Percentiles rank a stretch among this genome's conserved stretches.
These are phyloP conservation scores for Iris pallida DNA, from an alignment of 116 monocot genomes.

Conservation along the genomic window DNA sequence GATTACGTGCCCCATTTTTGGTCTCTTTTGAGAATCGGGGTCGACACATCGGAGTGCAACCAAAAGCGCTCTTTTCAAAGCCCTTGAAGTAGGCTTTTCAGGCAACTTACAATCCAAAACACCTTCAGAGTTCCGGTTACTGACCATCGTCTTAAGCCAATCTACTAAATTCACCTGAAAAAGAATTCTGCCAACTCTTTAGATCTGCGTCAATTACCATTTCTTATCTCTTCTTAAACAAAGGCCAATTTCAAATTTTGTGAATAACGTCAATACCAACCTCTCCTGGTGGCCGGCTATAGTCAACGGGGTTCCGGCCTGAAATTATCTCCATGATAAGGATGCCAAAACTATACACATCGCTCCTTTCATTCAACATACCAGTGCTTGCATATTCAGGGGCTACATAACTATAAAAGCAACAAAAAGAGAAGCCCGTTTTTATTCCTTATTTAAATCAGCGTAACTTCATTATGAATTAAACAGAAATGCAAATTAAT, in stretches of 20 bases:
- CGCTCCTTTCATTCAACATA: conserved; percentile 83
- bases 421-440: not conserved
- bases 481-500: too few relatives aligned
- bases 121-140: conserved; percentile 58
- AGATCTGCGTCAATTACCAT: not conserved
- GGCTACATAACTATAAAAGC: conserved; percentile 53
- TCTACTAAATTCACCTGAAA: conserved; percentile 84
- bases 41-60: conserved; percentile 76
- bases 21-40: conserved; percentile 67
- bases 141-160: conserved; percentile 78
- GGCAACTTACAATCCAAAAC: conserved; percentile 70
- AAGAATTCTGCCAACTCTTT: not conserved
- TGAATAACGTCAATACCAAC: conserved; percentile 22
- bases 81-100: conserved; percentile 51
- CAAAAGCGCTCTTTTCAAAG: conserved; percentile 58
- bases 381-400: conserved; percentile 76
- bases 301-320: conserved; percentile 71
- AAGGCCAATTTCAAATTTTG: not conserved
- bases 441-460: not conserved
- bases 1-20: conserved; percentile 75
- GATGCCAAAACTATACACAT: conserved; percentile 92
- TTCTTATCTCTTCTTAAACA: not conserved
- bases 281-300: conserved; percentile 61
- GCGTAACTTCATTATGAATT: not conserved
- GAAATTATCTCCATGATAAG: conserved; percentile 89